Conservation (phyloP, 495 filamentous ascomycete species). For the Copromyces sp. region DNA sequence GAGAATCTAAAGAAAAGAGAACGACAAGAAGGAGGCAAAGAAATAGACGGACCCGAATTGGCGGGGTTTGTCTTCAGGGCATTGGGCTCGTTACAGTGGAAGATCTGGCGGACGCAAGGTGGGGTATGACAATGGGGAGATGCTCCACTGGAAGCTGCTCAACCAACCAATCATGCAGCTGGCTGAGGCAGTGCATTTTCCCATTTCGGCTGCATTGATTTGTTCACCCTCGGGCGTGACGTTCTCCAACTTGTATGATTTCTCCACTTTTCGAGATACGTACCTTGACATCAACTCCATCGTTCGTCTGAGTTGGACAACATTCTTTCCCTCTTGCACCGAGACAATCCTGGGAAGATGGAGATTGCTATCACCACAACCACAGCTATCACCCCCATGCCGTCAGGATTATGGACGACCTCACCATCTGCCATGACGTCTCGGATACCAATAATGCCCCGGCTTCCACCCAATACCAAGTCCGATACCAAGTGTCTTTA, state of each 20-base stretch:
- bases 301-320: not conserved
- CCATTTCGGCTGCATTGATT: not conserved
- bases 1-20: not conserved
- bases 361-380: too few relatives aligned
- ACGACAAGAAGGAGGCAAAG: not conserved
- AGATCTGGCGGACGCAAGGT: not conserved
- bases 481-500: too few relatives aligned
- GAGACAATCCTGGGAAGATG: too few relatives aligned
- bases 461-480: too few relatives aligned
- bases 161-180: not conserved
- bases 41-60: not conserved
- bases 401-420: too few relatives aligned
- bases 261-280: not conserved
- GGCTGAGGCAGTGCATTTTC: not conserved
- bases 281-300: not conserved
- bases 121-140: not conserved
- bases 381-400: too few relatives aligned
- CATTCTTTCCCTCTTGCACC: not conserved
- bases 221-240: not conserved
- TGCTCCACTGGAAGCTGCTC: not conserved
- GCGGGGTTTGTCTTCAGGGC: not conserved
- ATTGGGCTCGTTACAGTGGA: not conserved
- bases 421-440: too few relatives aligned
- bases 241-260: not conserved
- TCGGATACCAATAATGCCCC: too few relatives aligned